Percentiles rank a stretch among this genome's conserved stretches.
These are phyloP conservation scores for Backusella tuberculispora DNA, from an alignment of 192 early-diverging fungal species.

Conservation along the genomic window DNA sequence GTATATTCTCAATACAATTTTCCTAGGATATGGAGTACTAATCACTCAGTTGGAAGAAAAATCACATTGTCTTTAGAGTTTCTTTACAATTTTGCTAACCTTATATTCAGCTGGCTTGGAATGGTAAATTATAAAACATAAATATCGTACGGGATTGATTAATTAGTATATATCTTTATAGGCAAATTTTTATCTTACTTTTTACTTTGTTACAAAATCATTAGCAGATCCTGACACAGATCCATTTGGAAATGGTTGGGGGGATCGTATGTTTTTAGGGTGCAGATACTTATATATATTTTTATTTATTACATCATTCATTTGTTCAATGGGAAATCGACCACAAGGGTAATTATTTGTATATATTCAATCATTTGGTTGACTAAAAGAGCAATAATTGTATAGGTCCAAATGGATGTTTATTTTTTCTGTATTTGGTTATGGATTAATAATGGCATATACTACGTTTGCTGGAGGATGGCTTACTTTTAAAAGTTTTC, in stretches of 20 bases:
- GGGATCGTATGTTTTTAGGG: constrained; percentile 48
- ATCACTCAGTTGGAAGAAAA: constrained; percentile 54
- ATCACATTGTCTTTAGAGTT: constrained; percentile 60
- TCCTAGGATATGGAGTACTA: constrained; percentile 61
- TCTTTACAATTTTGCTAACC: constrained; percentile 72
- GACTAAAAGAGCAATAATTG: background rate
- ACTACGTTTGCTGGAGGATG: constrained; percentile 59
- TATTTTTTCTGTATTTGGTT: constrained; percentile 50
- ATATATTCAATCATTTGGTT: background rate
- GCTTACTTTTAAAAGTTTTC: constrained; percentile 49
- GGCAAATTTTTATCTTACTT: constrained; percentile 66
- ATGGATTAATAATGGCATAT: constrained; percentile 55
- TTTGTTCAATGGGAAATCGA: constrained; percentile 54
- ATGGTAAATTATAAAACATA: constrained; percentile 58
- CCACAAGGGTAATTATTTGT: constrained; percentile 38
- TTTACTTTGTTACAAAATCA: constrained; percentile 57
- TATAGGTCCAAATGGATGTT: constrained; percentile 61
- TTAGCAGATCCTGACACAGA: constrained; percentile 43
- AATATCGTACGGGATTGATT: background rate
- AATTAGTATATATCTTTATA: constrained; percentile 18
- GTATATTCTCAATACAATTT: constrained; percentile 69
- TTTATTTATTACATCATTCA: constrained; percentile 51
- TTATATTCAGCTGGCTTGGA: constrained; percentile 77
- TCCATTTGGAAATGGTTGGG: constrained; percentile 53
- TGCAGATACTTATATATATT: constrained; percentile 56